Evolutionary conservation across 2,329 filamentous ascomycete genomes (phyloP), one percentile per base, ranked within the genome.

Genomic region (Ilyonectria robusta): DNA sequence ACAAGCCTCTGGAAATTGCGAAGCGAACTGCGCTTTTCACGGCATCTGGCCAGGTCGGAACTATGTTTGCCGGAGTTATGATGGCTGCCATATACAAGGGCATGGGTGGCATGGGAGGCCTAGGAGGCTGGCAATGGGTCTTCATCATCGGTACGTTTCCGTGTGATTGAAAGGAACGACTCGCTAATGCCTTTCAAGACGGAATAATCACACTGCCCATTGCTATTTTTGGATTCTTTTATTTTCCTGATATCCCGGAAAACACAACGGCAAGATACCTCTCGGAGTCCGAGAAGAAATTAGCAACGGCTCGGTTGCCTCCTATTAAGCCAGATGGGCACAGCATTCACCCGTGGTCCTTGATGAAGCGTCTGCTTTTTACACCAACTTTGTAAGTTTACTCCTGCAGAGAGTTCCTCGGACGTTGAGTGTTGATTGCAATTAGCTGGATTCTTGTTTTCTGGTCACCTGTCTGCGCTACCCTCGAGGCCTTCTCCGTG

Each of bases 21-120:
- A 91, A 90, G 72, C 83, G 89, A 1, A 86, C 83, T 2, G 88
- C 86, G 10, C 84, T 91, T 17, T 91, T 91, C 72, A 88, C 86
- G 6, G 83, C 85, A 1, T 86, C 86, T 6, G 88, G 87, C 0
- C 82, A 89, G 2, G 85, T 86, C 0, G 88, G 88, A 0, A 87
- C 83, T 0, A 87, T 90, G 84, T 88, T 90, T 62, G 84, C 84
- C 1, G 88, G 88, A 0, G 87, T 88, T 55, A 84, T 90, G 68
- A 87, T 89, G 74, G 85, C 85, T 0, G 85, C 84, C 0, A 76
- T 76, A 4, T 67, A 76, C 4, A 68, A 65, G 46, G 62, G 63
- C 1, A 74, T 78, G 65, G 72, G 85, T 26, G 85, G 86, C 0
- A 74, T 82, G 11, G 74, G 73, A 8, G 82, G 84, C 5, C 50